Percentiles rank a stretch among this genome's conserved stretches.
Evolutionary conservation across 768 basidiomycete genomes (phyloP).

Genomic region (Ramaria sp.): DNA sequence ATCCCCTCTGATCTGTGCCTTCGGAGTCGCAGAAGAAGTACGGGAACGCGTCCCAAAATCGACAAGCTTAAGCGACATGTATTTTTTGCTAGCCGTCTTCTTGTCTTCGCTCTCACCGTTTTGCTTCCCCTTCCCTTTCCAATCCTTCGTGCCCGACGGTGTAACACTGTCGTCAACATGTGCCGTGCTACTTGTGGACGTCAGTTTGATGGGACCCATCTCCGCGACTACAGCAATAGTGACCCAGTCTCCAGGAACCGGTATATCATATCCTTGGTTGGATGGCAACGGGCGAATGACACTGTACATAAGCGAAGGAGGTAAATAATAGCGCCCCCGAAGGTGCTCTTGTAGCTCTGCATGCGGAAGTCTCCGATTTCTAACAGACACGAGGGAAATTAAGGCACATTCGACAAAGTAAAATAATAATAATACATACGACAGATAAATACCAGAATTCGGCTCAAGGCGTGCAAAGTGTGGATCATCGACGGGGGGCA

Average conservation of each 20-base stretch:
- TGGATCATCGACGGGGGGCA: slow-evolving; percentile 60
- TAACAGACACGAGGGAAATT: neutral
- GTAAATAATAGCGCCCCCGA: slow-evolving; percentile 73
- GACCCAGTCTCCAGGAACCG: slow-evolving; percentile 88
- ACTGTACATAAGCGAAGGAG: slow-evolving; percentile 85
- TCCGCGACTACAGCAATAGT: slow-evolving; percentile 95
- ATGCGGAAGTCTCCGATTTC: slow-evolving; percentile 25
- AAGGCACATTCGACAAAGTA: slow-evolving; percentile 1
- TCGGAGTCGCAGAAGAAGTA: slow-evolving; percentile 42
- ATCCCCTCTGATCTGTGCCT: slow-evolving; percentile 62
- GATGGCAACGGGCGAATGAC: slow-evolving; percentile 65
- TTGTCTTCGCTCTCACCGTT: slow-evolving; percentile 21
- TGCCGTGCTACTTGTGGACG: neutral
- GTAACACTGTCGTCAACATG: slow-evolving; percentile 16
- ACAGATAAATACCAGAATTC: slow-evolving; percentile 77
- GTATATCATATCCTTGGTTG: slow-evolving; percentile 70
- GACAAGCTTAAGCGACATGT: slow-evolving; percentile 74
- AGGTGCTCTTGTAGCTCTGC: slow-evolving; percentile 74
- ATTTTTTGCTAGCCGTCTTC: slow-evolving; percentile 50
- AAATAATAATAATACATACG: slow-evolving; percentile 36
- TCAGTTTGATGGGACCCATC: slow-evolving; percentile 68
- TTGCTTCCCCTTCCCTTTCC: slow-evolving; percentile 24
- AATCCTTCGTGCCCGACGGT: slow-evolving; percentile 10
- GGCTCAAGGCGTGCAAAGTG: slow-evolving; percentile 76
- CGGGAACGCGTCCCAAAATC: slow-evolving; percentile 65